These are phyloP conservation scores for Psidium guajava DNA, from an alignment of 345 rosid genomes.

Conservation along the genomic window DNA sequence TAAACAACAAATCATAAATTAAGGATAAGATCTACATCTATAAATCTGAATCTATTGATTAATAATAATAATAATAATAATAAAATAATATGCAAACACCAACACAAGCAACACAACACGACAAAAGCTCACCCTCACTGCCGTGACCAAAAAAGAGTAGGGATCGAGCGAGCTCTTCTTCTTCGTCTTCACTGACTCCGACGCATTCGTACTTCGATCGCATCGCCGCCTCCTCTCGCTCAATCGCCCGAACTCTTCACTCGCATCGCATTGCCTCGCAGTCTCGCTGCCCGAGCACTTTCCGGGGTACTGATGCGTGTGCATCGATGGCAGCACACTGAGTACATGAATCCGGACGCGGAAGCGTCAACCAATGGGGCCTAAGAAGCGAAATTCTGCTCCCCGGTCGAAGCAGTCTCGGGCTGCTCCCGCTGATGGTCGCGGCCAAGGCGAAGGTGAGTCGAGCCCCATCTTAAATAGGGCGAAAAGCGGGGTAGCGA, in stretches of 20 bases:
- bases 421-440: slow-evolving; percentile 16
- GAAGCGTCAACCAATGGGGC: slow-evolving; percentile 46
- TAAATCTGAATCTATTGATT: background rate
- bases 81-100: too few species aligned
- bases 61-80: too few species aligned
- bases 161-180: background rate
- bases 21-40: background rate
- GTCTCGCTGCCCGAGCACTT: too few species aligned
- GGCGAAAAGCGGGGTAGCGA: background rate
- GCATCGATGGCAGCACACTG: background rate
- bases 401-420: slow-evolving; percentile 46
- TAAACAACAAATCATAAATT: background rate
- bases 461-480: slow-evolving; percentile 6
- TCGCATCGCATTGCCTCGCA: background rate
- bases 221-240: background rate
- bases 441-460: slow-evolving; percentile 3
- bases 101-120: too few species aligned
- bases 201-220: background rate
- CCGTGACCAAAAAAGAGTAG: background rate
- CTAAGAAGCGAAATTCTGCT: slow-evolving; percentile 51
- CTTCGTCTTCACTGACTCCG: background rate
- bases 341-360: background rate
- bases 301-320: background rate
- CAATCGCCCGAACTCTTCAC: background rate
- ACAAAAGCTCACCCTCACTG: background rate